A percentile compares a stretch with the other conserved stretches of the same genome.
These are phyloP conservation scores for Oropetium thomaeum DNA, from an alignment of 176 grass and related monocot species.

Conservation along the genomic window DNA sequence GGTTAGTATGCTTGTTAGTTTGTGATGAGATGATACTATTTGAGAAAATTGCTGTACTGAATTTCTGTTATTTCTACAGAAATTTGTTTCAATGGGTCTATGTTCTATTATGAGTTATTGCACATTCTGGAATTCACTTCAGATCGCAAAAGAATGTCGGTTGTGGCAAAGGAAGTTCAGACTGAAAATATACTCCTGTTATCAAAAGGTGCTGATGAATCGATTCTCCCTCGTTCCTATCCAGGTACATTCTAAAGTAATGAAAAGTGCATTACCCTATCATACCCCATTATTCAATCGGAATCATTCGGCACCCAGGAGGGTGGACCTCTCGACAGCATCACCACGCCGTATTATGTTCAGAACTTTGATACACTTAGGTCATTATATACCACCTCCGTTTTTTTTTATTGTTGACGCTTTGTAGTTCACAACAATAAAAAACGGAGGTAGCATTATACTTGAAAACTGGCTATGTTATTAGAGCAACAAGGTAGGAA, in stretches of 20 bases:
- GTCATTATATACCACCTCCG: not conserved
- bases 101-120: conserved; percentile 65
- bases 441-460: no score
- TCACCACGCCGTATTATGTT: not conserved
- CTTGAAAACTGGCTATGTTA: conserved; percentile 5
- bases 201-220: conserved; percentile 94
- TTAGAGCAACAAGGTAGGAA: not conserved
- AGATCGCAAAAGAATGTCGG: conserved; percentile 95
- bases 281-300: conserved; percentile 6
- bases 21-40: conserved; percentile 7
- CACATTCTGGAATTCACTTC: conserved; percentile 92
- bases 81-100: conserved; percentile 58
- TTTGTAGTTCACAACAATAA: no score
- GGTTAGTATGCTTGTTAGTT: conserved; percentile 46
- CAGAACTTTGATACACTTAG: not conserved
- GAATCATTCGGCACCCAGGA: no score
- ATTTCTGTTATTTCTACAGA: conserved; percentile 45
- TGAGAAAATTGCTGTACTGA: conserved; percentile 12
- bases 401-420: no score
- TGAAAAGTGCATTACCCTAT: conserved; percentile 18
- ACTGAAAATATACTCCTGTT: conserved; percentile 71
- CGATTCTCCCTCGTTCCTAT: conserved; percentile 57
- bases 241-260: conserved; percentile 47
- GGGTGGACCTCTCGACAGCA: no score
- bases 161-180: conserved; percentile 58